Conservation (phyloP, 2,329 filamentous ascomycete species). For the Verticillium longisporum region DNA sequence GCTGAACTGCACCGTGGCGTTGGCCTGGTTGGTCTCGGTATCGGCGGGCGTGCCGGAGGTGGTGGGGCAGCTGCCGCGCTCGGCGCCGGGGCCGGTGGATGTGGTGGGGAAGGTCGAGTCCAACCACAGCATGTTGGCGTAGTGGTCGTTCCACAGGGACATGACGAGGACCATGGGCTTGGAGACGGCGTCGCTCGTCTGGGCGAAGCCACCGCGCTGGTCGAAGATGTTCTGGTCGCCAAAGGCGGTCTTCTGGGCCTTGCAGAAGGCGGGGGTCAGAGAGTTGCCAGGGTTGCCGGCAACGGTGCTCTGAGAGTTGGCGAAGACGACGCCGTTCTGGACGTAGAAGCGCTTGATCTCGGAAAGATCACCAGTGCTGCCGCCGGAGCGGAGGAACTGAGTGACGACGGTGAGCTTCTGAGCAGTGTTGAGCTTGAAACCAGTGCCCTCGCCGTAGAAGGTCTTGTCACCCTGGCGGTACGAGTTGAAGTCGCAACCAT, state of each 20-base stretch:
- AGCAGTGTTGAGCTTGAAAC: constrained; percentile 51
- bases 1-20: constrained; percentile 47
- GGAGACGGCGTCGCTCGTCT: constrained; percentile 42
- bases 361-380: constrained; percentile 41
- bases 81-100: constrained; percentile 36
- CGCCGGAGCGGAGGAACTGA: constrained; percentile 44
- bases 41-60: constrained; percentile 43
- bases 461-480: constrained; percentile 58
- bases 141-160: constrained; percentile 52
- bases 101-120: constrained; percentile 57
- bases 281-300: constrained; percentile 31
- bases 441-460: constrained; percentile 53
- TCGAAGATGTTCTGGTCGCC: constrained; percentile 47
- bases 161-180: constrained; percentile 41
- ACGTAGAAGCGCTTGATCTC: constrained; percentile 61
- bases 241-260: constrained; percentile 49
- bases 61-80: constrained; percentile 47
- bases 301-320: constrained; percentile 39
- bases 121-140: constrained; percentile 50
- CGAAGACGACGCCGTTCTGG: constrained; percentile 53
- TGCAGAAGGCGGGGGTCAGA: constrained; percentile 54
- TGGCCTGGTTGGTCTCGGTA: constrained; percentile 37
- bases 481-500: constrained; percentile 65
- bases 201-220: constrained; percentile 47
- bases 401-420: constrained; percentile 59